These are phyloP conservation scores for Aaosphaeria arxii DNA, from an alignment of 2,329 filamentous ascomycete genomes.

Conservation along the genomic window DNA sequence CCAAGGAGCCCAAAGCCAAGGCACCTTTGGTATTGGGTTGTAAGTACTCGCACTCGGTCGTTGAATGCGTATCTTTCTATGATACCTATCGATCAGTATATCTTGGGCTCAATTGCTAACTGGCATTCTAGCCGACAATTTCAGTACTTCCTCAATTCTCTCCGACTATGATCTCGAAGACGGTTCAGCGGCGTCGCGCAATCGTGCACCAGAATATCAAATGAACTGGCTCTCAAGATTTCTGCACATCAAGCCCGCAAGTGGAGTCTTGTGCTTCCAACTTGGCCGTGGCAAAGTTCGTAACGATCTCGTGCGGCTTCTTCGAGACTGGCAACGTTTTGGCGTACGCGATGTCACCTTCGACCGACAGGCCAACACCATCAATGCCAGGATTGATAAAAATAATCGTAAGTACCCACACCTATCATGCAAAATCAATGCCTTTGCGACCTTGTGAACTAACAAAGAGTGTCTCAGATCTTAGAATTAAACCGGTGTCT, in stretches of 20 bases:
- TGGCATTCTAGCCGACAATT: slow-evolving; percentile 4
- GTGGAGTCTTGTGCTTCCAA: slow-evolving; percentile 70
- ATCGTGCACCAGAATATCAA: slow-evolving; percentile 45
- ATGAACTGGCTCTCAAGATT: slow-evolving; percentile 82
- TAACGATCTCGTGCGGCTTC: slow-evolving; percentile 70
- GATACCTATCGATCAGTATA: not conserved
- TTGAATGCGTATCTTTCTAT: not conserved
- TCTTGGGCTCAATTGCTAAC: not conserved
- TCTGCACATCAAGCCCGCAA: slow-evolving; percentile 84
- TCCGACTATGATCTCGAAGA: slow-evolving; percentile 36
- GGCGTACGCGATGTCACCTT: slow-evolving; percentile 78
- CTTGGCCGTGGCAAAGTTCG: slow-evolving; percentile 70
- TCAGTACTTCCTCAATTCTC: slow-evolving; percentile 28
- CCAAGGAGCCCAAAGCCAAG: slow-evolving; percentile 38
- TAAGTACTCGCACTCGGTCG: slow-evolving; percentile 22
- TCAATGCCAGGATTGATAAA: slow-evolving; percentile 73
- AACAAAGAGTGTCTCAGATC: slow-evolving; percentile 48
- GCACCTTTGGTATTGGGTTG: slow-evolving; percentile 32
- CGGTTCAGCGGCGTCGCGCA: slow-evolving; percentile 48
- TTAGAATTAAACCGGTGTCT: slow-evolving; percentile 81
- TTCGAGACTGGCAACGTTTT: slow-evolving; percentile 76
- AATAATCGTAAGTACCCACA: slow-evolving; percentile 67
- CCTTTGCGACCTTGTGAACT: too few relatives aligned
- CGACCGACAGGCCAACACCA: slow-evolving; percentile 74
- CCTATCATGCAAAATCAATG: too few relatives aligned